Conservation (phyloP, 371 early-diverging fungal genomes). For the Sporodiniella umbellata region DNA sequence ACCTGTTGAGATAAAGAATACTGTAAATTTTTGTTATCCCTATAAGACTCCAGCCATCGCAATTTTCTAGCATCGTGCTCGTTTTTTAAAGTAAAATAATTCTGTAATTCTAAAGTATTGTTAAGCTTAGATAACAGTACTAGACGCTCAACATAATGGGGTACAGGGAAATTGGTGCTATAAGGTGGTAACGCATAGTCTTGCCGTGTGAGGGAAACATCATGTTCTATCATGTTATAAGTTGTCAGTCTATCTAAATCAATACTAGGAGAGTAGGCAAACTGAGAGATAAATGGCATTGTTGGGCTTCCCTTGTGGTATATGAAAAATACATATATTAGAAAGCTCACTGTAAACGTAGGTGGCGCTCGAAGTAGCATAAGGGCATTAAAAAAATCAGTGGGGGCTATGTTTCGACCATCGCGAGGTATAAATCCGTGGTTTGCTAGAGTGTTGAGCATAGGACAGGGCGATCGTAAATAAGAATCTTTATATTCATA, state of each 20-base stretch:
- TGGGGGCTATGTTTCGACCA: slow-evolving; percentile 28
- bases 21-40: slow-evolving; percentile 18
- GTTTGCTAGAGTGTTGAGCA: slow-evolving; percentile 38
- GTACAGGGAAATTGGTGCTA: slow-evolving; percentile 3
- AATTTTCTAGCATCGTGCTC: slow-evolving; percentile 18
- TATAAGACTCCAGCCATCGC: slow-evolving; percentile 24
- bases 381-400: slow-evolving; percentile 21
- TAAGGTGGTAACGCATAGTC: slow-evolving; percentile 16
- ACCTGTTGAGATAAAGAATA: slow-evolving; percentile 22
- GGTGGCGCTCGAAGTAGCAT: slow-evolving; percentile 14
- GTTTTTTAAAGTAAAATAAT: slow-evolving; percentile 14
- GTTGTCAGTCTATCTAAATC: slow-evolving; percentile 25
- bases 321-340: slow-evolving; percentile 10
- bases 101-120: neutral
- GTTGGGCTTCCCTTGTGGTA: slow-evolving; percentile 11
- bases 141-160: slow-evolving; percentile 17
- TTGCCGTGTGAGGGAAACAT: slow-evolving; percentile 32
- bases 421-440: slow-evolving; percentile 36
- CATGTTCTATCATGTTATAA: slow-evolving; percentile 32
- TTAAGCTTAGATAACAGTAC: neutral
- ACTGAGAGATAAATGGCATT: slow-evolving; percentile 9
- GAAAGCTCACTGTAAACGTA: slow-evolving; percentile 1
- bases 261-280: slow-evolving; percentile 3
- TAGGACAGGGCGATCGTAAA: slow-evolving; percentile 38
- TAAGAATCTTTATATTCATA: slow-evolving; percentile 14